Evolutionary conservation across 2,329 filamentous ascomycete genomes (phyloP), one percentile per base, ranked within the genome.

Genomic region (Nemania sp.): DNA sequence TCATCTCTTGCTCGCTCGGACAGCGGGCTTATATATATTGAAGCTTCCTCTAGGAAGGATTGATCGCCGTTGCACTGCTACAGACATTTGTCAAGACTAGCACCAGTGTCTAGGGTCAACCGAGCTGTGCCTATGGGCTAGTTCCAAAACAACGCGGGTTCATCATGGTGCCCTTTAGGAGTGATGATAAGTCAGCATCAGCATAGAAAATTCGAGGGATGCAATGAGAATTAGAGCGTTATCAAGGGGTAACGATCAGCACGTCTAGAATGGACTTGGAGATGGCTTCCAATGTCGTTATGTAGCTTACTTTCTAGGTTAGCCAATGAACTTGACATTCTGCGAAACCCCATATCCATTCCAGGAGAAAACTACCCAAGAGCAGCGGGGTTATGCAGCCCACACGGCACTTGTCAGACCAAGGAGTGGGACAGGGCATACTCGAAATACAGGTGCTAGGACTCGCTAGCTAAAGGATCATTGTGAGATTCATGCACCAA

Each of bases 21-120:
- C 6, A 5, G 35, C 25, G n/a, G 53, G 58, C 58, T 64, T 64
- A 64, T 64, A 64, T 64, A 64, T 54, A 64, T 58, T 34, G 37
- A 55, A 7, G 29, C 29, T 40, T 17, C 46, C 12, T 48, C 21
- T 32, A 15, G 18, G 47, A 52, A 55, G 61, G 58, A 61, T 61
- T 60, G 60, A 63, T 63, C 60, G 57, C 51, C 60, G 34, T 60
- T 25, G 32, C 32, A 58, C 25, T 54, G 54, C 57, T 58, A 61
- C 58, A 54, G 54, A 58, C 61, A 64, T 64, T 64, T 64, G 61
- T 64, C 61, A 64, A 32, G 37, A 13, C 54, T 25, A 12, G 42
- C 29, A 49, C 20, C 13, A 49, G 13, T 50, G 60, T 57, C 60
- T 63, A 34, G 60, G 57, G 52, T 50, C 37, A 34, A 40, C 48